phyloP scores from a whole-genome alignment of 257 asterid genomes.

The Solanum medicagineum region DNA sequence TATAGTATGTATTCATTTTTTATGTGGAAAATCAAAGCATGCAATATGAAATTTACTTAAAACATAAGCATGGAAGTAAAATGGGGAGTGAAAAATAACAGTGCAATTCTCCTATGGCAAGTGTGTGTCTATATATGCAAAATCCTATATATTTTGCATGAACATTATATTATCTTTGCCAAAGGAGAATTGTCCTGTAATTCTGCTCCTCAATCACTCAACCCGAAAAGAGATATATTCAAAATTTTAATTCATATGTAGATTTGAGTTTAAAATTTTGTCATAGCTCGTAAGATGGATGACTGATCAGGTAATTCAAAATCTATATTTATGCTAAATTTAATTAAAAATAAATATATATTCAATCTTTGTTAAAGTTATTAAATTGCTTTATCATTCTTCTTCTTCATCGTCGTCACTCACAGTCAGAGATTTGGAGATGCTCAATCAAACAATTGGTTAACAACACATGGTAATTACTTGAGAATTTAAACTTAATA shows the following conservation, averaged over 20 bases:
- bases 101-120: not conserved
- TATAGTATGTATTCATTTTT: not conserved
- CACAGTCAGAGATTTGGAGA: not conserved
- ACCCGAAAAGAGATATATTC: not conserved
- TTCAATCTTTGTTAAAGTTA: not conserved
- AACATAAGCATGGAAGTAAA: not conserved
- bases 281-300: not conserved
- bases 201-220: not conserved
- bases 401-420: not conserved
- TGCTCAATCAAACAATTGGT: not conserved
- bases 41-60: not conserved
- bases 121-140: not conserved
- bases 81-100: not conserved
- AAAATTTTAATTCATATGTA: not conserved
- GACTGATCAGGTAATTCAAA: not conserved
- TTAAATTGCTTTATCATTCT: not conserved
- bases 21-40: not conserved
- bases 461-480: not conserved
- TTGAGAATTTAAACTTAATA: not conserved
- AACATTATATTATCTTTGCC: conserved; percentile 20
- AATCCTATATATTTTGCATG: not conserved
- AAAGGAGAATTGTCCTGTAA: conserved; percentile 85
- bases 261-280: not conserved
- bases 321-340: not conserved
- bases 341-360: not conserved